A percentile compares a stretch with the other conserved stretches of the same genome.
These are phyloP conservation scores for Chalciporus pseudorubinellus DNA, from an alignment of 768 basidiomycete genomes.

Conservation along the genomic window DNA sequence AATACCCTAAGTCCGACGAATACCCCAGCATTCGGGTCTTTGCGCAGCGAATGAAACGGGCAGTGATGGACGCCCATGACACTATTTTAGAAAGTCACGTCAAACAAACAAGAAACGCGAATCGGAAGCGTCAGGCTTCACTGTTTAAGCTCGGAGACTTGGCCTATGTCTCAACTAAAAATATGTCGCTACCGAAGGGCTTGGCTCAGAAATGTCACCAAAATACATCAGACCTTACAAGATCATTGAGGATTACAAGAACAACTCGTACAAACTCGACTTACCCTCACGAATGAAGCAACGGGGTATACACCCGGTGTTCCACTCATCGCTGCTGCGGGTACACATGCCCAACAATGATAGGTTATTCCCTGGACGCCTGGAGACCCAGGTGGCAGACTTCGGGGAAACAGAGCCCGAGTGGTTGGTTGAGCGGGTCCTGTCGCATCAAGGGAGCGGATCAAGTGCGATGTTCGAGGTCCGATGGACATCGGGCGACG, in stretches of 20 bases:
- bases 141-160: not conserved
- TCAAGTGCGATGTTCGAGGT: too few species aligned
- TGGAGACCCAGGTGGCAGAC: constrained; percentile 13
- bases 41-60: constrained; percentile 25
- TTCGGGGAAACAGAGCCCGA: constrained; percentile 7
- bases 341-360: constrained; percentile 27
- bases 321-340: constrained; percentile 33
- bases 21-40: constrained; percentile 31
- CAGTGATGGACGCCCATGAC: constrained; percentile 34
- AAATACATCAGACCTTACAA: too few species aligned
- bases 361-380: constrained; percentile 21
- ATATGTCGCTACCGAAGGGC: too few species aligned
- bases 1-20: constrained; percentile 3
- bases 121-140: constrained; percentile 18
- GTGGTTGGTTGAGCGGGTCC: too few species aligned
- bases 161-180: too few species aligned
- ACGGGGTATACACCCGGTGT: too few species aligned
- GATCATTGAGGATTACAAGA: too few species aligned
- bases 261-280: constrained; percentile 24
- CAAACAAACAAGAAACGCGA: constrained; percentile 33
- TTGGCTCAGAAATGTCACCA: too few species aligned
- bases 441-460: too few species aligned
- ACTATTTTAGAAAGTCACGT: constrained; percentile 28
- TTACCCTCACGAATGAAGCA: constrained; percentile 26
- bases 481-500: too few species aligned